phyloP scores from a whole-genome alignment of 768 basidiomycete genomes.

The Boletellus emodensis region DNA sequence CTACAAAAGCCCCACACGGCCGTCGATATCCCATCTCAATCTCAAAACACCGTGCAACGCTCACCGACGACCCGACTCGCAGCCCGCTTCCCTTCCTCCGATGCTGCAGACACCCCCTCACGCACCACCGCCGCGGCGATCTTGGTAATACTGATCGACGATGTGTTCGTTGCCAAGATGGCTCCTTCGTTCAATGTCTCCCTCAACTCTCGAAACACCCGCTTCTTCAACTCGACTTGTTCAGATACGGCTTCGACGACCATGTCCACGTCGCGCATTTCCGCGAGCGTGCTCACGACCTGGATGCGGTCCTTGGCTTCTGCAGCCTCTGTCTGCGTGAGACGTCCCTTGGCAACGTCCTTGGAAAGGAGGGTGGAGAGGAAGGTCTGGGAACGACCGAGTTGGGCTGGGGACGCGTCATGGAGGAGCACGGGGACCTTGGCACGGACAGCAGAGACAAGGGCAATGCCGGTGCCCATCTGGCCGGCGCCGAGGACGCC shows the following conservation, averaged over 20 bases:
- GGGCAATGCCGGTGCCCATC: constrained; percentile 91
- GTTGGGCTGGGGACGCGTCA: constrained; percentile 72
- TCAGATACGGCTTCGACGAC: constrained; percentile 95
- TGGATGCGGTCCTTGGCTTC: constrained; percentile 66
- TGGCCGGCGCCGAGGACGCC: constrained; percentile 83
- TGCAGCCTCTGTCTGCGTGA: constrained; percentile 65
- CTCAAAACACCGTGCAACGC: constrained; percentile 12
- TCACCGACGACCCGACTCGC: constrained; percentile 80
- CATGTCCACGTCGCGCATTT: constrained; percentile 79
- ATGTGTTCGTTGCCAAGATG: constrained; percentile 90
- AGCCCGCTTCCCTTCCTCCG: constrained; percentile 56
- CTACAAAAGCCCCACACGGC: constrained; percentile 33
- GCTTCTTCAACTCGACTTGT: constrained; percentile 69
- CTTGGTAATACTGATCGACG: constrained; percentile 92
- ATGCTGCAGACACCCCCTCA: constrained; percentile 50
- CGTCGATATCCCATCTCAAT: neutral
- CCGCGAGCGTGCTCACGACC: constrained; percentile 56
- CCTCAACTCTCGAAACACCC: constrained; percentile 69
- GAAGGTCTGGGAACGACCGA: constrained; percentile 66
- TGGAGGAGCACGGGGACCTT: constrained; percentile 82
- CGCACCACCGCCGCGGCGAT: constrained; percentile 80
- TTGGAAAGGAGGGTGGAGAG: constrained; percentile 84
- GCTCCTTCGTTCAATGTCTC: constrained; percentile 64
- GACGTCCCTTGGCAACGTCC: constrained; percentile 80
- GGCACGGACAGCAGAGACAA: constrained; percentile 81